Percentiles rank a stretch among this genome's conserved stretches.
phyloP scores from a whole-genome alignment of 495 filamentous ascomycete species.

The Podospora comata region DNA sequence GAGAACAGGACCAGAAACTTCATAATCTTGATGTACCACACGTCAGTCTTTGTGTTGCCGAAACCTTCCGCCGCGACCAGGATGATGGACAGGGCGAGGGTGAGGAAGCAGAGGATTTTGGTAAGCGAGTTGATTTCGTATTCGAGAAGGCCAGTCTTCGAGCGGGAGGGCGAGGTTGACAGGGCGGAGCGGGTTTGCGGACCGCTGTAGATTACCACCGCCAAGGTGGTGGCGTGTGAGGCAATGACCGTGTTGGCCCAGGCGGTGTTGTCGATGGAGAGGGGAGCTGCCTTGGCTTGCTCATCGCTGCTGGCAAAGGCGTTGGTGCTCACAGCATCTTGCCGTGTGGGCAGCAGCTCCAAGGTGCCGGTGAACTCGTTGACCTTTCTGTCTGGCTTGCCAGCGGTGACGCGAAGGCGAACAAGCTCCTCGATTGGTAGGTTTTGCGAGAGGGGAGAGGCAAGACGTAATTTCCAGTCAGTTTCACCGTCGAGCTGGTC shows the following conservation, averaged over 20 bases:
- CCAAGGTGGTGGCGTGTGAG: conserved; percentile 80
- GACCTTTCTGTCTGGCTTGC: conserved; percentile 84
- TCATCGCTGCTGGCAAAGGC: conserved; percentile 30
- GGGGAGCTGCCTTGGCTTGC: conserved; percentile 57
- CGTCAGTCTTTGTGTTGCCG: conserved; percentile 55
- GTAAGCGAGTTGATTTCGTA: conserved; percentile 98
- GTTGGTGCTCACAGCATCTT: conserved; percentile 29
- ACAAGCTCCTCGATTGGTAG: conserved; percentile 66
- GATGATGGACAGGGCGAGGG: conserved; percentile 77
- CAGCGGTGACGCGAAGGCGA: conserved; percentile 72
- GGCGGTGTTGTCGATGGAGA: conserved; percentile 95
- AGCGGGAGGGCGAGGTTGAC: conserved; percentile 85
- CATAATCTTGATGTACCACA: conserved; percentile 94
- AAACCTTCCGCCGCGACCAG: conserved; percentile 88
- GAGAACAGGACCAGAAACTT: conserved; percentile 97
- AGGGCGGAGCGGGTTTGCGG: conserved; percentile 91
- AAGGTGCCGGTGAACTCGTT: conserved; percentile 91
- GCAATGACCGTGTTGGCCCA: conserved; percentile 99
- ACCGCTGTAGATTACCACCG: conserved; percentile 90
- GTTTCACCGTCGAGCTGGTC: conserved; percentile 98
- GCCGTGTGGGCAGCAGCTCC: conserved; percentile 53
- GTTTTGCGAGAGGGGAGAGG: conserved; percentile 76
- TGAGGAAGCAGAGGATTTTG: conserved; percentile 90
- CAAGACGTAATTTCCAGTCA: conserved; percentile 94
- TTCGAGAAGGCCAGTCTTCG: conserved; percentile 89